Evolutionary conservation across 495 filamentous ascomycete species (phyloP), one percentile per base, ranked within the genome.

Genomic region (Poronia punctata): DNA sequence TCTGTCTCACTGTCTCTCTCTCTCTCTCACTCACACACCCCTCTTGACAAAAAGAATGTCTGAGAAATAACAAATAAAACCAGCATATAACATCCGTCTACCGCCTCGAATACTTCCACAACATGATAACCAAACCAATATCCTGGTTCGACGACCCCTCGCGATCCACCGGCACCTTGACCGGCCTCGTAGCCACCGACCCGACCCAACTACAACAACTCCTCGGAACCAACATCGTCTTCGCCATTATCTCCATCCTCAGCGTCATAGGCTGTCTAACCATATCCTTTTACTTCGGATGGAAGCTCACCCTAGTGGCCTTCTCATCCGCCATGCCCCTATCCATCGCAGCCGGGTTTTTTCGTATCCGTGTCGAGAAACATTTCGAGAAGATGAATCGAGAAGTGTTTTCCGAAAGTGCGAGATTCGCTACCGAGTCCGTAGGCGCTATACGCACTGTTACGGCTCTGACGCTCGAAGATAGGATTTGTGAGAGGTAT

Each of bases 201-300:
- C 72, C 81, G 0, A 75, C 66, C 16, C 75, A 78, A 29, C 60
- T 86, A 0, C 73, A 84, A 47, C 77, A 83, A 36, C 49, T 84
- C 3, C 53, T 83, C 1, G 75, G 78, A n/a, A 66, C 64, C 5
- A 74, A 76, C 32, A 65, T 74, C 53, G 64, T 66, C 9, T 63
- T 78, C 37, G 64, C 68, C 11, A 54, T 67, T 22, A 67, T 74
- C 34, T 73, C 70, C 1, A 37, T 71, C 8, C 48, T 75, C 35
- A 75, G 64, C 26, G 53, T 78, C 10, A 38, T 72, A 5, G 68
- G 67, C 24, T 73, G 68, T 30, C 40, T 70, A 14, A 52, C 62
- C 14, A 62, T 80, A 28, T 68, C 72, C 5, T 70, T 78, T 42
- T 64, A 64, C 45, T 70, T 78, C 36, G 75, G 74, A 16, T 78